Evolutionary conservation across 306 rosid species (phyloP).

Genomic region (Rosa persica): DNA sequence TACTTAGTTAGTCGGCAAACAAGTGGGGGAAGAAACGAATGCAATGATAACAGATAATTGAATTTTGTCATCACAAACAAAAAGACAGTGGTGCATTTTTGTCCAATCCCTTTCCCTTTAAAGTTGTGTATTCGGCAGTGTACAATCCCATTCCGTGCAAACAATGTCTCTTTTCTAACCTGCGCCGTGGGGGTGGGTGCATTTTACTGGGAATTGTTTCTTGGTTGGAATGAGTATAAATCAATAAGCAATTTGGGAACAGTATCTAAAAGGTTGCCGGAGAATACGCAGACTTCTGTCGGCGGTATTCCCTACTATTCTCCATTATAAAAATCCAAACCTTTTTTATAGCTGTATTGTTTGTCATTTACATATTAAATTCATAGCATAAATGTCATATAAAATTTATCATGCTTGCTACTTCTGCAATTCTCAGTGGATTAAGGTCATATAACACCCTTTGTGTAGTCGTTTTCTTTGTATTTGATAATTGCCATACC

Average conservation of each 20-base stretch:
- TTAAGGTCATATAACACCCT: background rate
- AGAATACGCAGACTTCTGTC: slow-evolving; percentile 47
- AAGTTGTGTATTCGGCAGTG: background rate
- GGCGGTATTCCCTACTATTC: slow-evolving; percentile 27
- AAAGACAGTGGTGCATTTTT: slow-evolving; percentile 7
- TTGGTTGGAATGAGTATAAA: slow-evolving; percentile 11
- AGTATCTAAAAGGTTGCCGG: slow-evolving; percentile 52
- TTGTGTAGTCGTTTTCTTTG: background rate
- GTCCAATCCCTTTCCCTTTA: slow-evolving; percentile 28
- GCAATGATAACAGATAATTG: background rate
- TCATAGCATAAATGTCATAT: background rate
- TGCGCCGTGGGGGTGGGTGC: slow-evolving; percentile 24
- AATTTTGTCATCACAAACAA: background rate
- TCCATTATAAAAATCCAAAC: background rate
- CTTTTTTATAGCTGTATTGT: background rate
- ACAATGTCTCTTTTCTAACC: slow-evolving; percentile 13
- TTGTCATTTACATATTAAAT: background rate
- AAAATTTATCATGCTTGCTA: background rate
- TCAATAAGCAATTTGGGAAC: slow-evolving; percentile 31
- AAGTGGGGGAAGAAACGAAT: background rate
- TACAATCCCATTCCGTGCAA: slow-evolving; percentile 2
- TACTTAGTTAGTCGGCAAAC: background rate
- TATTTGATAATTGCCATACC: background rate
- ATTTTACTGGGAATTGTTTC: slow-evolving; percentile 5
- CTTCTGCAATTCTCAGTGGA: background rate